Percentiles rank a stretch among this genome's conserved stretches.
Evolutionary conservation across 2,329 filamentous ascomycete genomes (phyloP).

Genomic region (Kalaharituber pfeilii): DNA sequence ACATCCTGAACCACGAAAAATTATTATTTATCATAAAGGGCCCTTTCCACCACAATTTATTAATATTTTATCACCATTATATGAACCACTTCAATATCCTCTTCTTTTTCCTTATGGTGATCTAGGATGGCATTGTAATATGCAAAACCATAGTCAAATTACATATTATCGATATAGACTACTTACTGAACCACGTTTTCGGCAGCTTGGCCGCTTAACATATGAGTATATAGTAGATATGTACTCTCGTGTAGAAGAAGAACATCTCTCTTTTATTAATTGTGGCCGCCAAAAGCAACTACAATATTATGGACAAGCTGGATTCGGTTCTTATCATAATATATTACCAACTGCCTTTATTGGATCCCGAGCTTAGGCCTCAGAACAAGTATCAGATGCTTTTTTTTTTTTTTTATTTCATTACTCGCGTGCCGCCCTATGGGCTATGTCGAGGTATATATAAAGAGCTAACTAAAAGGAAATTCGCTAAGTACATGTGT

Average conservation of each 20-base stretch:
- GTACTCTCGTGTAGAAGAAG: slow-evolving; percentile 4
- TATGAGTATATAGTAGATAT: slow-evolving; percentile 4
- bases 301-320: no score
- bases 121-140: not conserved
- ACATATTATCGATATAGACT: slow-evolving; percentile 1
- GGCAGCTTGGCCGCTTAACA: not conserved
- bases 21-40: not conserved
- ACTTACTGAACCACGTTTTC: slow-evolving; percentile 1
- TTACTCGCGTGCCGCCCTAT: no score
- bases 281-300: not conserved
- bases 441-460: no score
- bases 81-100: slow-evolving; percentile 6
- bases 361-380: slow-evolving; percentile 5
- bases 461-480: no score
- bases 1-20: not conserved
- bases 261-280: not conserved
- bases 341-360: slow-evolving; percentile 1
- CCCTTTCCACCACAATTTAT: not conserved
- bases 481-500: no score
- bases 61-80: not conserved
- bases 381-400: slow-evolving; percentile 2
- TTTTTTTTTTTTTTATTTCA: no score
- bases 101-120: slow-evolving; percentile 4
- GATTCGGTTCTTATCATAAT: no score
- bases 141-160: slow-evolving; percentile 1